Percentiles rank a stretch among this genome's conserved stretches.
Conservation (phyloP, 768 basidiomycete genomes). For the Pleurotus cornucopiae region DNA sequence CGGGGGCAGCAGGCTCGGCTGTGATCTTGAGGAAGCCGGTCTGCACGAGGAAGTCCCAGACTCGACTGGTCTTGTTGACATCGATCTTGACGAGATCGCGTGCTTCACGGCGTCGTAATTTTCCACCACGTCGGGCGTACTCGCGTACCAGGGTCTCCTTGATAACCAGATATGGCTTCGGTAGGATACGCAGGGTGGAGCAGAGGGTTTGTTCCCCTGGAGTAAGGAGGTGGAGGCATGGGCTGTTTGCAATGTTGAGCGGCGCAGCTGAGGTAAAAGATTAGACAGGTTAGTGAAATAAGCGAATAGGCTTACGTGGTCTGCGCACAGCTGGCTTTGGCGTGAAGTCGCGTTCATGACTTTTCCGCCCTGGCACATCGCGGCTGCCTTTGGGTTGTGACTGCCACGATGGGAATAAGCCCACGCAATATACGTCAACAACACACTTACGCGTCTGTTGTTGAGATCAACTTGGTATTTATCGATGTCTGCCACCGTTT, state of each 20-base stretch:
- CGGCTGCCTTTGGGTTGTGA: slow-evolving; percentile 55
- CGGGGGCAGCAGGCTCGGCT: slow-evolving; percentile 36
- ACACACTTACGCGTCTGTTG: slow-evolving; percentile 56
- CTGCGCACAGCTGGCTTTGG: slow-evolving; percentile 48
- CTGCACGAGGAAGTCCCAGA: slow-evolving; percentile 91
- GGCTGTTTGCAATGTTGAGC: slow-evolving; percentile 87
- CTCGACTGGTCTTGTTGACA: slow-evolving; percentile 86
- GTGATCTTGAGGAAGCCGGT: slow-evolving; percentile 77
- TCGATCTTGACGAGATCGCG: slow-evolving; percentile 90
- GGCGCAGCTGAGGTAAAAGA: slow-evolving; percentile 39
- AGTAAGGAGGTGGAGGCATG: slow-evolving; percentile 86
- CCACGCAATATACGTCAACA: not conserved
- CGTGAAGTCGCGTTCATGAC: slow-evolving; percentile 58
- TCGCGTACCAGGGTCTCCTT: slow-evolving; percentile 95
- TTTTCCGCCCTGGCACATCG: slow-evolving; percentile 41
- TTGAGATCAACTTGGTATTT: slow-evolving; percentile 76
- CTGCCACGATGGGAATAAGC: slow-evolving; percentile 24
- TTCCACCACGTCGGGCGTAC: slow-evolving; percentile 85
- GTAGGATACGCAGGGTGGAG: slow-evolving; percentile 84
- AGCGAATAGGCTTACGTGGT: slow-evolving; percentile 31
- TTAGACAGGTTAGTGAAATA: not conserved
- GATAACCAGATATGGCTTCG: slow-evolving; percentile 92
- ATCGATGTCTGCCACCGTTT: slow-evolving; percentile 83
- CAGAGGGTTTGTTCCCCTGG: slow-evolving; percentile 86
- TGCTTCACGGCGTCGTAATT: slow-evolving; percentile 83